phyloP scores from a whole-genome alignment of 1,284 basidiomycete species.

The Ustilago shanxiensis region DNA sequence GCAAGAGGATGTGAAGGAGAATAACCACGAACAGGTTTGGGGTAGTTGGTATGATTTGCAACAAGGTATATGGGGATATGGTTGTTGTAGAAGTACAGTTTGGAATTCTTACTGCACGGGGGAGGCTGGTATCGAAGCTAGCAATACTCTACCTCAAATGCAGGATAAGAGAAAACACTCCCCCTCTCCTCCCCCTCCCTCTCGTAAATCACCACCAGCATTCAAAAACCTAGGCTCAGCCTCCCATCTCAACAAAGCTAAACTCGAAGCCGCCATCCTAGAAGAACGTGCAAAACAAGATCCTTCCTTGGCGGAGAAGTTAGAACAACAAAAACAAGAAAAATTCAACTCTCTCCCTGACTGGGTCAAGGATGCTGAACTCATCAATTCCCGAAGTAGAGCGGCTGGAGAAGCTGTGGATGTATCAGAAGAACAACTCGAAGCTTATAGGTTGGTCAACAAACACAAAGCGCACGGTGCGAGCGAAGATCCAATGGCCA shows the following conservation, averaged over 20 bases:
- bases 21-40: conserved; percentile 95
- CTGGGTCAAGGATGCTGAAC: conserved; percentile 54
- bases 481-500: conserved; percentile 88
- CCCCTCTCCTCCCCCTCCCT: conserved; percentile 6
- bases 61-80: conserved; percentile 87
- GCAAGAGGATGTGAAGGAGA: conserved; percentile 78
- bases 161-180: too few relatives aligned
- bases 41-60: conserved; percentile 90
- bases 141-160: conserved; percentile 1
- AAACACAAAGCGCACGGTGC: conserved; percentile 70
- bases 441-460: conserved; percentile 81
- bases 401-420: too few relatives aligned
- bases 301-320: conserved; percentile 18
- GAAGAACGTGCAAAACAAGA: conserved; percentile 41
- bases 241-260: conserved; percentile 35
- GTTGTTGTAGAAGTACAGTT: conserved; percentile 89
- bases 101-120: conserved; percentile 95
- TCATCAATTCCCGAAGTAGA: too few relatives aligned
- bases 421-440: conserved; percentile 91
- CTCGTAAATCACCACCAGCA: neutral
- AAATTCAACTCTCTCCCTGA: conserved; percentile 44
- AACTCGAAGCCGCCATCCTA: conserved; percentile 36
- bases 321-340: conserved; percentile 9
- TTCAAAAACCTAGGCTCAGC: conserved; percentile 7
- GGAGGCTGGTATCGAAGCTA: conserved; percentile 80